Base-by-base conservation (phyloP, 176 grass and related monocot species). In the Themeda triandra region DNA sequence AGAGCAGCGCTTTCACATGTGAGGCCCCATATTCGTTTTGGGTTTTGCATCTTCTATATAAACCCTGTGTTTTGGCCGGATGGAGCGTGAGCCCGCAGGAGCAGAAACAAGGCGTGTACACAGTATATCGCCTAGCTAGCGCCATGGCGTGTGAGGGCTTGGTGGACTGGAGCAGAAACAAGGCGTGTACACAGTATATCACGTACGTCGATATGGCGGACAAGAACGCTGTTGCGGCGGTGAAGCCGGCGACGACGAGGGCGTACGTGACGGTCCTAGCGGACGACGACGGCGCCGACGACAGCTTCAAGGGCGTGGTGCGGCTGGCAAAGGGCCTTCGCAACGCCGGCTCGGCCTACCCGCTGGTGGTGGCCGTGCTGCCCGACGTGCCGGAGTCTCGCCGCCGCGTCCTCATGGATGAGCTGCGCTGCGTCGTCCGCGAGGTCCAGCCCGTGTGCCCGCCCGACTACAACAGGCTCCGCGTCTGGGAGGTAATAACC, bases 231-330 rank as follows among this genome's bases (percentile, higher is more conserved):
- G 31, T 65, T 0, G 82, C 82, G 0, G 21, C 63, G 1, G 89
- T 60, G 40, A 80, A 56, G 64, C 82, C 89, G 10, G 77, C 39
- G 40, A n/a, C n/a, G n/a, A 84, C 87, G 33, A 90, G 76, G 82
- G 87, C 89, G 67, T 97, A 84, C 70, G 89, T 97, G 44, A 90
- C 94, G 46, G 87, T 97, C 77, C 89, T 97, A n/a, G 91, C 91
- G 0, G 87, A 92, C 51, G 76, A 94, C 18, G 94, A 89, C 0
- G 92, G 92, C 44, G 76, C 88, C 8, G 92, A 89, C 0, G 94
- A 97, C 74, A 90, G 92, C 70, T 90, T 87, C 82, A 90, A 88
- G 75, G 87, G 92, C 10, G 92, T 90, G 71, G 91, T 97, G 5
- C 92, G 89, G 40, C 72, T 97, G 13, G 92, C 85, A 29, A 94